Percentiles rank a stretch among this genome's conserved stretches.
Evolutionary conservation across 345 rosid genomes (phyloP).

Genomic region (Nephelium lappaceum): DNA sequence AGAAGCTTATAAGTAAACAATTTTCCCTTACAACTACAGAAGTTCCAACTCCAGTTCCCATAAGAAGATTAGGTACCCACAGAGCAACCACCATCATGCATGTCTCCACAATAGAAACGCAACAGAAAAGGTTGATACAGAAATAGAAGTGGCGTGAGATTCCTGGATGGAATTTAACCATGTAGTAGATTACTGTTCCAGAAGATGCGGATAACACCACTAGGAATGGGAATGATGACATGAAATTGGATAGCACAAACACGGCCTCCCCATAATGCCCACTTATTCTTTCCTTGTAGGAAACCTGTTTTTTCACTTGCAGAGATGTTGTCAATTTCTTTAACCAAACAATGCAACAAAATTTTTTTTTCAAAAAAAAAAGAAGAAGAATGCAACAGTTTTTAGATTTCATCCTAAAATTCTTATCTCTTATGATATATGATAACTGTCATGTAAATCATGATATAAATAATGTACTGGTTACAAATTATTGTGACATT

Average conservation of each 20-base stretch:
- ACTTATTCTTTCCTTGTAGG: too few relatives aligned
- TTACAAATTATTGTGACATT: too few relatives aligned
- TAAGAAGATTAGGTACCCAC: too few relatives aligned
- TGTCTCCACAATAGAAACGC: slow-evolving; percentile 32
- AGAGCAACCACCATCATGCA: slow-evolving; percentile 23
- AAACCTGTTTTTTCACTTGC: slow-evolving; percentile 27
- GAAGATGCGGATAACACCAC: slow-evolving; percentile 20
- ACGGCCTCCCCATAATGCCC: slow-evolving; percentile 39
- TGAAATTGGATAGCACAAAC: slow-evolving; percentile 34
- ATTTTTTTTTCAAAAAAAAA: too few relatives aligned
- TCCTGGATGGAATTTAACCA: slow-evolving; percentile 47
- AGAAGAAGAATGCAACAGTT: too few relatives aligned
- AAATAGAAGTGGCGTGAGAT: slow-evolving; percentile 31
- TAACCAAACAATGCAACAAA: too few relatives aligned
- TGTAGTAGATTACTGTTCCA: slow-evolving; percentile 32
- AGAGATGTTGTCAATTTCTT: too few relatives aligned
- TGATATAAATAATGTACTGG: too few relatives aligned
- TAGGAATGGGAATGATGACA: slow-evolving; percentile 39
- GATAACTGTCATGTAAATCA: too few relatives aligned
- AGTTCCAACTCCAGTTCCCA: slow-evolving; percentile 36
- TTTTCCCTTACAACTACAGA: slow-evolving; percentile 29
- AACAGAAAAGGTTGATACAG: slow-evolving; percentile 36
- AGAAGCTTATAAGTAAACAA: too few relatives aligned
- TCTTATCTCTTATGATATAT: too few relatives aligned
- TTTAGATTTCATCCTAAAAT: too few relatives aligned